A percentile compares a stretch with the other conserved stretches of the same genome.
These are phyloP conservation scores for Henckelia pumila DNA, from an alignment of 257 asterid species.

Conservation along the genomic window DNA sequence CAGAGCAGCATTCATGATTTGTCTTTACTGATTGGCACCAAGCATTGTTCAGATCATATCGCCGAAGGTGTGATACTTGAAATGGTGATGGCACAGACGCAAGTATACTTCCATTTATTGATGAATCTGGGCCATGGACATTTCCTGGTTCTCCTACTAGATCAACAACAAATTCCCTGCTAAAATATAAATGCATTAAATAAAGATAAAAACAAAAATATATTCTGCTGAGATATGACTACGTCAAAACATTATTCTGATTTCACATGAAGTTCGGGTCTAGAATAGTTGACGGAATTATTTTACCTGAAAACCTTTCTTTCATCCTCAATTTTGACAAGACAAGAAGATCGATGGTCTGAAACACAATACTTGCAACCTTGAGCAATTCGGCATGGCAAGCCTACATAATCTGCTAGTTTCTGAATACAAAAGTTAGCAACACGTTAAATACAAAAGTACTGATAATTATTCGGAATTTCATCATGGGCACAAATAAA, in stretches of 20 bases:
- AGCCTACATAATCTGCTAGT: constrained; percentile 92
- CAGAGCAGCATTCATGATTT: constrained; percentile 32
- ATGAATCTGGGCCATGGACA: constrained; percentile 76
- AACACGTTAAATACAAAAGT: constrained; percentile 8
- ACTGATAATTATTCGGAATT: not conserved
- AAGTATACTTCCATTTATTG: constrained; percentile 58
- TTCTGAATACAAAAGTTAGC: constrained; percentile 49
- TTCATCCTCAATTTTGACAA: constrained; percentile 73
- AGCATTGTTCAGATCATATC: constrained; percentile 40
- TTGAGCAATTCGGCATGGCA: constrained; percentile 96
- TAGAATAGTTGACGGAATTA: too few species aligned
- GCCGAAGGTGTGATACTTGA: constrained; percentile 70
- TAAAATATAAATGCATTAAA: constrained; percentile 26
- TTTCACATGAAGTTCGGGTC: not conserved
- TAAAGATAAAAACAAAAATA: not conserved
- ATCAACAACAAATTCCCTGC: constrained; percentile 94
- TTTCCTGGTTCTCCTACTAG: constrained; percentile 92
- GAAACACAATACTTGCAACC: constrained; percentile 90
- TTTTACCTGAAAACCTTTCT: constrained; percentile 54
- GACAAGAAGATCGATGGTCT: constrained; percentile 92
- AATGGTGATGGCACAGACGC: constrained; percentile 82
- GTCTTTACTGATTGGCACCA: constrained; percentile 41
- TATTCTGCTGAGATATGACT: not conserved
- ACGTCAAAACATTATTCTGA: not conserved
- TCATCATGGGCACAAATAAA: constrained; percentile 2